Conservation (phyloP, 2,329 filamentous ascomycete species). For the Sporothrix luriei region DNA sequence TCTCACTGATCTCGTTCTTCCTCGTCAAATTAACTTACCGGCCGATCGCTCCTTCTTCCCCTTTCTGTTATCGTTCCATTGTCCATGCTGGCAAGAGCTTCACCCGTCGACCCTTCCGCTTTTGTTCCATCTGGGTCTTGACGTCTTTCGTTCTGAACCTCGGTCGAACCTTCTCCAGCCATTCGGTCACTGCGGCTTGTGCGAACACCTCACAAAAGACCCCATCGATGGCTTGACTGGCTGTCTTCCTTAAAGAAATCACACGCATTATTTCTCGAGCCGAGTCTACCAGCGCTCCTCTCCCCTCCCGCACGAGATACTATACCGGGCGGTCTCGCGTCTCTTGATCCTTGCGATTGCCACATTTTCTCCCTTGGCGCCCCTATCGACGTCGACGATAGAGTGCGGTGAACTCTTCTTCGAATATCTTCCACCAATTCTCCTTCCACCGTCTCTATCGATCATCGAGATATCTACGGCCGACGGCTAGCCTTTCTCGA, state of each 20-base stretch:
- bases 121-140: not conserved
- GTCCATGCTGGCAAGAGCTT: not conserved
- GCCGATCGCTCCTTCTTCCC: not conserved
- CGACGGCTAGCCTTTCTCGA: not conserved
- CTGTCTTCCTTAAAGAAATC: not conserved
- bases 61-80: not conserved
- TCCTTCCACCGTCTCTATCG: too few species aligned
- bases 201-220: not conserved
- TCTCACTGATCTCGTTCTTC: not conserved
- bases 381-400: slow-evolving; percentile 7
- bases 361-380: slow-evolving; percentile 12
- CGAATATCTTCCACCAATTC: not conserved
- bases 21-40: not conserved
- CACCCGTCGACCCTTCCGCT: not conserved
- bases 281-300: not conserved
- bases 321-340: not conserved
- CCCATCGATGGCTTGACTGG: slow-evolving; percentile 4
- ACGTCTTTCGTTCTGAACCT: slow-evolving; percentile 15
- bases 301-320: slow-evolving; percentile 16
- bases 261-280: not conserved
- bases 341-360: slow-evolving; percentile 24
- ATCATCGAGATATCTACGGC: not conserved
- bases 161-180: not conserved
- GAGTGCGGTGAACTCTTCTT: not conserved
- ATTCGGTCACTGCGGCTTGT: not conserved